Conservation (phyloP, 75 land plant species). For the Sequoiadendron giganteum region DNA sequence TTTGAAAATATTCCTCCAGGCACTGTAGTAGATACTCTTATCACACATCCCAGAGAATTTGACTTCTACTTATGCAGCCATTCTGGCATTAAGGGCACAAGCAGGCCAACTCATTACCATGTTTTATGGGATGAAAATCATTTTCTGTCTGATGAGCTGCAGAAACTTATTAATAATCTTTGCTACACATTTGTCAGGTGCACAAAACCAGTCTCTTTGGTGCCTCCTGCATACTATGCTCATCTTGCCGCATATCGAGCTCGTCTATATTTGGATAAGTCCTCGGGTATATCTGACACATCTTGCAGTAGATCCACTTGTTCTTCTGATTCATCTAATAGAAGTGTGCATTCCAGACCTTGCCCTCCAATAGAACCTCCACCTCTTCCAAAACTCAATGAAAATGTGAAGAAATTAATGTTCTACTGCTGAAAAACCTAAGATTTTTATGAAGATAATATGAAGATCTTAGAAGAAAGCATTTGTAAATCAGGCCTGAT, state of each 20-base stretch:
- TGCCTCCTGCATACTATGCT: conserved; percentile 91
- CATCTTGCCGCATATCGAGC: conserved; percentile 90
- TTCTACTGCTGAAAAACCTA: conserved; percentile 57
- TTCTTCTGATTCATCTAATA: conserved; percentile 5
- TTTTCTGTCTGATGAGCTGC: conserved; percentile 83
- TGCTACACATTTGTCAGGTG: conserved; percentile 86
- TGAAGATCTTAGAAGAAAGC: background rate
- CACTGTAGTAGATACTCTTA: conserved; percentile 87
- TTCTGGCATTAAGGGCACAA: conserved; percentile 86
- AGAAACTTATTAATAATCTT: conserved; percentile 74
- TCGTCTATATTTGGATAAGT: conserved; percentile 65
- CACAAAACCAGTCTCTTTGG: conserved; percentile 84
- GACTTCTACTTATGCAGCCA: conserved; percentile 96
- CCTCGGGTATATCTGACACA: background rate
- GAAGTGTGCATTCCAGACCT: conserved; percentile 27
- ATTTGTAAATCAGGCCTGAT: background rate
- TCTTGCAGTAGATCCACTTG: conserved; percentile 4
- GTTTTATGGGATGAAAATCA: conserved; percentile 75
- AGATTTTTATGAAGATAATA: background rate
- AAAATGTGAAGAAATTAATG: conserved; percentile 67
- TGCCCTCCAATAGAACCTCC: conserved; percentile 38
- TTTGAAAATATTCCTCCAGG: conserved; percentile 72
- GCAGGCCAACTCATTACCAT: conserved; percentile 94
- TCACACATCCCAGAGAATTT: conserved; percentile 89
- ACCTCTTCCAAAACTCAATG: conserved; percentile 66